These are phyloP conservation scores for Mucor plumbeus DNA, from an alignment of 371 early-diverging fungal species.

Conservation along the genomic window DNA sequence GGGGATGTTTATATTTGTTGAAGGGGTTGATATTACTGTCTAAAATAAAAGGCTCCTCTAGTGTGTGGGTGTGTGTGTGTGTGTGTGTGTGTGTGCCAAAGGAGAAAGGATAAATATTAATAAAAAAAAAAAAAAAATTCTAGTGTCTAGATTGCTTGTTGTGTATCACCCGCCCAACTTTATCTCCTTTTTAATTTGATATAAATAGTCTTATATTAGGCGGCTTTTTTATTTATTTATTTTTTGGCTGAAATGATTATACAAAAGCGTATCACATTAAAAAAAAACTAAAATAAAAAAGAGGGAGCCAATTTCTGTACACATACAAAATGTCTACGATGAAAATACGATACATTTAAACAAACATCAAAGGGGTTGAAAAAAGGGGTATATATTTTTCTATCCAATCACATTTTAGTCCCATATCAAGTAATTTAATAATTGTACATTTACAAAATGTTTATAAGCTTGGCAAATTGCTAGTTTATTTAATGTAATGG, in stretches of 20 bases:
- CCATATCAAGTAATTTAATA: background rate
- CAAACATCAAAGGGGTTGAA: background rate
- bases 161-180: background rate
- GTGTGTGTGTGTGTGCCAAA: background rate
- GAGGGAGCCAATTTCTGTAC: background rate
- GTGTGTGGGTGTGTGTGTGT: no score
- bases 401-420: background rate
- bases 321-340: background rate
- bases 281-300: background rate
- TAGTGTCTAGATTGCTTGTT: conserved; percentile 5
- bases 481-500: conserved; percentile 12
- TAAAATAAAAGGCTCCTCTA: background rate
- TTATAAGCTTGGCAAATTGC: background rate
- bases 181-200: conserved; percentile 1
- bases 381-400: background rate
- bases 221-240: background rate
- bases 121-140: background rate
- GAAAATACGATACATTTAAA: background rate
- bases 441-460: background rate
- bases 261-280: background rate
- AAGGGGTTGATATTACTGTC: background rate
- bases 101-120: conserved; percentile 1
- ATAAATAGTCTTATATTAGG: background rate
- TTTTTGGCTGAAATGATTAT: background rate
- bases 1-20: conserved; percentile 6